These are phyloP conservation scores for Chrysochromulina tobinii DNA, from an alignment of 78 protist genomes.

Conservation along the genomic window DNA sequence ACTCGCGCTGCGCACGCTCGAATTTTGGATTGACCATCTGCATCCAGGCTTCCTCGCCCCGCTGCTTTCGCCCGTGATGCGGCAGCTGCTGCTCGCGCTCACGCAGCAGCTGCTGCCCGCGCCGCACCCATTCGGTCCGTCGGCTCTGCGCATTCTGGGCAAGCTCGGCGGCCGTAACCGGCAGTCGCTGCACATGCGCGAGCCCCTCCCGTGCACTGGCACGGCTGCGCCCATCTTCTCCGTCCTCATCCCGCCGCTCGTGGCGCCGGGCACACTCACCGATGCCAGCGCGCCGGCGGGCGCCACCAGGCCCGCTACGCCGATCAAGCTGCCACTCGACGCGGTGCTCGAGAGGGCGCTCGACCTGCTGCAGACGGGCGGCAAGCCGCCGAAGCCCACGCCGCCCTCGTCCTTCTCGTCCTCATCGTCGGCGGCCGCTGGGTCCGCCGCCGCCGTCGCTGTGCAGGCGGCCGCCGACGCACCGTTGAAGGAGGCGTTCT, in stretches of 20 bases:
- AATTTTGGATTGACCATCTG: conserved; percentile 78
- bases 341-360: not conserved
- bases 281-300: not conserved
- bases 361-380: not conserved
- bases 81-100: conserved; percentile 54
- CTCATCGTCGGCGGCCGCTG: too few relatives aligned
- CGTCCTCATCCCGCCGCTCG: not conserved
- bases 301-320: not conserved
- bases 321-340: not conserved
- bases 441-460: too few relatives aligned
- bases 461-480: not conserved
- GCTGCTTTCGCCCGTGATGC: conserved; percentile 36
- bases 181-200: conserved; percentile 16
- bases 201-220: not conserved
- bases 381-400: too few relatives aligned
- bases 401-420: too few relatives aligned
- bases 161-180: conserved; percentile 94
- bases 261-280: not conserved
- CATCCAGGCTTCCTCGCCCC: conserved; percentile 80
- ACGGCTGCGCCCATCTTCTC: not conserved
- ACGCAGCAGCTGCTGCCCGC: conserved; percentile 67
- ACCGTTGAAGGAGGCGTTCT: not conserved
- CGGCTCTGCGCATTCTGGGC: conserved; percentile 86
- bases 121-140: conserved; percentile 66
- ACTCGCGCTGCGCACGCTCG: conserved; percentile 78